phyloP scores from a whole-genome alignment of 1,284 basidiomycete species.

The Trichosporon inkin region DNA sequence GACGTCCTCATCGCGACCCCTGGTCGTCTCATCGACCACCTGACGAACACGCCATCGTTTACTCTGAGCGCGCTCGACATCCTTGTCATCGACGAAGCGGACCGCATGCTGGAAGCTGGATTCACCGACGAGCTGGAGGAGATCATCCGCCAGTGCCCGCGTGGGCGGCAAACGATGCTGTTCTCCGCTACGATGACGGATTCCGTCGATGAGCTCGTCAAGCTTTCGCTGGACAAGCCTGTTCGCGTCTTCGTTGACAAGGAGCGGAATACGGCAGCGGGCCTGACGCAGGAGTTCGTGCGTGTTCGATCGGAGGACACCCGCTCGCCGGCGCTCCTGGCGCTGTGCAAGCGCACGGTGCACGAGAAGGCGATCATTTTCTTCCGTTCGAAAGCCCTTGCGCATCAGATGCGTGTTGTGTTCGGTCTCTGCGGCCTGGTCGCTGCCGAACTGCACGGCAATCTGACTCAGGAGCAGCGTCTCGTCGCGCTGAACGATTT shows the following conservation, averaged over 20 bases:
- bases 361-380: conserved; percentile 83
- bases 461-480: conserved; percentile 92
- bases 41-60: conserved; percentile 92
- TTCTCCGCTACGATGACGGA: conserved; percentile 99
- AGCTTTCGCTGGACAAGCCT: conserved; percentile 85
- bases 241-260: conserved; percentile 94
- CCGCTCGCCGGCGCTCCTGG: conserved; percentile 73
- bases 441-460: conserved; percentile 88
- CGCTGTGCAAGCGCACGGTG: conserved; percentile 84
- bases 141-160: conserved; percentile 85
- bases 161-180: conserved; percentile 90
- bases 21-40: conserved; percentile 92
- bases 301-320: conserved; percentile 71
- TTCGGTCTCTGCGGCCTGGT: conserved; percentile 84
- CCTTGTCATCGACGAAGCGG: conserved; percentile 92
- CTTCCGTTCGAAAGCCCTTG: conserved; percentile 90
- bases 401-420: conserved; percentile 91
- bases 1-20: conserved; percentile 94
- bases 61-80: conserved; percentile 89
- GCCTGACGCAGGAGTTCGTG: conserved; percentile 93
- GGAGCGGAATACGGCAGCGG: conserved; percentile 78
- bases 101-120: conserved; percentile 95
- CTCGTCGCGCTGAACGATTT: conserved; percentile 79
- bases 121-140: conserved; percentile 94
- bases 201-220: conserved; percentile 86